Evolutionary conservation across 805 yeast species (phyloP), one percentile per base, ranked within the genome.

Genomic region (Lachancea lanzarotensis): DNA sequence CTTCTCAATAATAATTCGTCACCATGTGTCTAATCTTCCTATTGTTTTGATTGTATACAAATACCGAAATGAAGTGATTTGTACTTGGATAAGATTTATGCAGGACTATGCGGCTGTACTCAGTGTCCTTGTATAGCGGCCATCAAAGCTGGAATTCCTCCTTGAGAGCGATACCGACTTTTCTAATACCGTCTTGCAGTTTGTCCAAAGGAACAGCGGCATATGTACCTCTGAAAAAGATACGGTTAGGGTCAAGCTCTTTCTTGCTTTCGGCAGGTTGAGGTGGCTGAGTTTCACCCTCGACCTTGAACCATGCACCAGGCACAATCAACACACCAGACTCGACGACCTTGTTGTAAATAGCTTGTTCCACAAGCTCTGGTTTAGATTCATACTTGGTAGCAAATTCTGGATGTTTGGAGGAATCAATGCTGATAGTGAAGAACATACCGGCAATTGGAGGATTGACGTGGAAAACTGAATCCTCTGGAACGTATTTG

Each of bases 371-470:
- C 45, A 84, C 82, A 62, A 79, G 75, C 36, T 70, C 51, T 40
- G 85, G 82, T 62, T 84, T 88, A 33, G 63, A 65, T 16, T 66
- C 74, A 49, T 61, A 79, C 54, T 79, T 81, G 18, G 79, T 70
- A 8, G 60, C 69, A 54, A 78, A 85, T 57, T 79, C 76, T 29
- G 95, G 95, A 63, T 89, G 96, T 63, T 79, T 76, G 17, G 88
- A 63, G 34, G 89, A 85, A 62, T 87, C 95, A 42, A 89, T 69
- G 20, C 69, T 67, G 46, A 84, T 74, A 47, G 89, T 82, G 68
- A 85, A 82, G 66, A 86, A 85, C 95, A 85, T 85, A 63, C 95
- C 95, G 2, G 95, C 95, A 36, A 76, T 79, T 31, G 95, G 95
- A 35, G 83, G 77, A 45, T 65, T 66, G 52, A 65, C 73, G 31